These are phyloP conservation scores for Terfezia boudieri DNA, from an alignment of 495 filamentous ascomycete genomes.

Conservation along the genomic window DNA sequence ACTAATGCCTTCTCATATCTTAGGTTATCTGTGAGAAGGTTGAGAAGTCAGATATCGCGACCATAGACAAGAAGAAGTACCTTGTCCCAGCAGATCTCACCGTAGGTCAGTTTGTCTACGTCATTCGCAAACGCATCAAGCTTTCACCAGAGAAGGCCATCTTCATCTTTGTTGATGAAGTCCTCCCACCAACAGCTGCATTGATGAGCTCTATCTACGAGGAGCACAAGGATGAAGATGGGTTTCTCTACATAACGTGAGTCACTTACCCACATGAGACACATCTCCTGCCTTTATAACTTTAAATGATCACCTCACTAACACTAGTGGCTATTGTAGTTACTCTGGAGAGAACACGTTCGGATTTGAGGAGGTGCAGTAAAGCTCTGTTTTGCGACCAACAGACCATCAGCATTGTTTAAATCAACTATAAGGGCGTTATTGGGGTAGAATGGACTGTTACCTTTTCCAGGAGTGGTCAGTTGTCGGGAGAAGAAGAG, in stretches of 20 bases:
- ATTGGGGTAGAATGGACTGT: background rate
- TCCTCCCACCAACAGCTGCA: constrained; percentile 85
- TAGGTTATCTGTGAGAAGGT: constrained; percentile 99
- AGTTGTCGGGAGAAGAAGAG: too few species aligned
- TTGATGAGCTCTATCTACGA: constrained; percentile 99
- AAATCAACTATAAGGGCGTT: background rate
- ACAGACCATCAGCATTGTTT: background rate
- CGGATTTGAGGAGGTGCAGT: constrained; percentile 25
- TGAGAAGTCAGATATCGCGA: constrained; percentile 96
- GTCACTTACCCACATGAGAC: constrained; percentile 12
- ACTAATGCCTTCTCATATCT: background rate
- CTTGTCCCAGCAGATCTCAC: constrained; percentile 94
- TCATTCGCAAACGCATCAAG: constrained; percentile 99
- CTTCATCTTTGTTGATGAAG: constrained; percentile 99
- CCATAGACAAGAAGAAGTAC: constrained; percentile 99
- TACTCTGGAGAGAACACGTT: constrained; percentile 99
- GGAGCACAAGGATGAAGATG: constrained; percentile 68
- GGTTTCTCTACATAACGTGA: constrained; percentile 49
- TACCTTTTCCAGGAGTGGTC: background rate
- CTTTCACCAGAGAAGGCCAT: constrained; percentile 98
- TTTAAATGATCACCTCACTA: constrained; percentile 3
- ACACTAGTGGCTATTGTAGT: constrained; percentile 31
- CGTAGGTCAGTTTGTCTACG: constrained; percentile 98
- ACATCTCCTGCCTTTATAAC: background rate
- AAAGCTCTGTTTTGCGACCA: constrained; percentile 3